A percentile compares a stretch with the other conserved stretches of the same genome.
These are phyloP conservation scores for Afroboletus lepidellus DNA, from an alignment of 1,284 basidiomycete species.

Conservation along the genomic window DNA sequence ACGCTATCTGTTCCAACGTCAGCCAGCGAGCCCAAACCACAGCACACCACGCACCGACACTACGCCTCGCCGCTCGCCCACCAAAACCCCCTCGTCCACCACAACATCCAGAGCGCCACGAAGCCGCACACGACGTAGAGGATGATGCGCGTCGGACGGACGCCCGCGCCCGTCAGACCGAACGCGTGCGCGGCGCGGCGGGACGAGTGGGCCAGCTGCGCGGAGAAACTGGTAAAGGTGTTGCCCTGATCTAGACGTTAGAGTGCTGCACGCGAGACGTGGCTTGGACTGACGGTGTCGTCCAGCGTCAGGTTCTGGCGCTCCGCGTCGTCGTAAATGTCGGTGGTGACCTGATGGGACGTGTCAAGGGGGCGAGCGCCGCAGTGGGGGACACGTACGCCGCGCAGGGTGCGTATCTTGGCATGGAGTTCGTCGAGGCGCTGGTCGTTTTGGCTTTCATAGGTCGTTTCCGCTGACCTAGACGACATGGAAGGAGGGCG, in stretches of 20 bases:
- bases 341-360: conserved; percentile 62
- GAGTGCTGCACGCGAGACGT: not conserved
- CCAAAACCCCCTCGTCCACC: conserved; percentile 32
- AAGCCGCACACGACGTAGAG: conserved; percentile 50
- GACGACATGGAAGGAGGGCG: conserved; percentile 34
- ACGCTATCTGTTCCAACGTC: not conserved
- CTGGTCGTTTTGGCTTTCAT: conserved; percentile 80
- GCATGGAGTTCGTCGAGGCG: conserved; percentile 77
- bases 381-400: conserved; percentile 46
- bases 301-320: conserved; percentile 76
- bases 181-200: conserved; percentile 68
- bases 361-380: conserved; percentile 8
- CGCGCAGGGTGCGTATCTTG: conserved; percentile 73
- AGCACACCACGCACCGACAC: conserved; percentile 14
- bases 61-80: conserved; percentile 23
- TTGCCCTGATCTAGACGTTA: conserved; percentile 47
- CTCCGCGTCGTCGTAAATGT: conserved; percentile 80
- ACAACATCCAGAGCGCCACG: conserved; percentile 46
- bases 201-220: conserved; percentile 60
- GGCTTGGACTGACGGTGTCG: conserved; percentile 54
- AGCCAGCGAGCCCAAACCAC: not conserved
- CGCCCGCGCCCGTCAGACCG: conserved; percentile 55
- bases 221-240: conserved; percentile 61
- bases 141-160: conserved; percentile 66
- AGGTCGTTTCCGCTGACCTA: conserved; percentile 58